A percentile compares a stretch with the other conserved stretches of the same genome.
phyloP scores from a whole-genome alignment of 1,284 basidiomycete genomes.

The Somion occarium region DNA sequence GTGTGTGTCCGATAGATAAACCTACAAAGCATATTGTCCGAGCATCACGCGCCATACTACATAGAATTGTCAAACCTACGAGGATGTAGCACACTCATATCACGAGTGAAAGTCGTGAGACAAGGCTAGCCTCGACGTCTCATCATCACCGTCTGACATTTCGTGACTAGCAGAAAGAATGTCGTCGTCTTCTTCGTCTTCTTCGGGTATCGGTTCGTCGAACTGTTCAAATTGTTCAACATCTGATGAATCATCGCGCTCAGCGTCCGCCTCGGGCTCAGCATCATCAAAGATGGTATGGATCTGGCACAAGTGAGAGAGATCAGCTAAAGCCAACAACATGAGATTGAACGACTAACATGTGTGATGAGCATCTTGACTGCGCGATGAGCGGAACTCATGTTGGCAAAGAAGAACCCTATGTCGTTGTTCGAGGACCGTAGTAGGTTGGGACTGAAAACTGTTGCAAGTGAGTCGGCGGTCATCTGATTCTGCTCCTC shows the following conservation, averaged over 20 bases:
- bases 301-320: conserved; percentile 26
- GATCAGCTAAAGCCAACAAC: neutral
- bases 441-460: conserved; percentile 76
- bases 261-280: conserved; percentile 30
- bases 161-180: conserved; percentile 13
- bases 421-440: conserved; percentile 71
- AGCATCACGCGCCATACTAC: neutral
- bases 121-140: neutral
- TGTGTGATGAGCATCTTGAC: conserved; percentile 77
- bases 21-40: neutral
- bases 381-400: conserved; percentile 69
- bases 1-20: conserved; percentile 2
- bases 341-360: conserved; percentile 36
- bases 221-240: conserved; percentile 39
- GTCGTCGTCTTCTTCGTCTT: conserved; percentile 39
- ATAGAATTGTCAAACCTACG: neutral
- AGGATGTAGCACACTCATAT: neutral
- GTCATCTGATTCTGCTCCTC: conserved; percentile 87
- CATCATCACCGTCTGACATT: conserved; percentile 2
- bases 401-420: conserved; percentile 69
- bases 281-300: conserved; percentile 46
- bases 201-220: conserved; percentile 43
- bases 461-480: conserved; percentile 74
- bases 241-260: conserved; percentile 37
- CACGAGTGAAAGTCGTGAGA: neutral